Evolutionary conservation across 75 land plant species (phyloP), one percentile per base, ranked within the genome.

Genomic region (Pinus tabuliformis): DNA sequence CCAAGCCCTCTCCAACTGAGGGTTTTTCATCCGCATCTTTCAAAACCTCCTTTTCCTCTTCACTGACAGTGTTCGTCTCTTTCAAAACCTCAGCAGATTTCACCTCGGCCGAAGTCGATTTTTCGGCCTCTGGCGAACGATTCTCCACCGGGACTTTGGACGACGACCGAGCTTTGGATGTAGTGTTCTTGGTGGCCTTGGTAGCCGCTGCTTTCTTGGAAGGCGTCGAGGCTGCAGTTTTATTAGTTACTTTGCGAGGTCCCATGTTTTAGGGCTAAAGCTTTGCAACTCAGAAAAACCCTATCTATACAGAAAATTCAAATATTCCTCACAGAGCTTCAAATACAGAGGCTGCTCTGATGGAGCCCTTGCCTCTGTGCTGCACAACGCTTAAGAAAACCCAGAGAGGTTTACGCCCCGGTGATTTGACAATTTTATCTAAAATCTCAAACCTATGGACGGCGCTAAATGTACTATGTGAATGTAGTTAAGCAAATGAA

Each of bases 131-230:
- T 37, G 20, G 18, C 63, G 3, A 12, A 8, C 13, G 13, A 30
- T 30, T 63, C 37, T 13, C 66, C 9, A n/a, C 21, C 17, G 49
- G 45, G 6, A 42, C 5, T 6, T 5, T 20, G 37, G 18, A 39
- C 0, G 70, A 8, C 12, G 13, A 11, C 3, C 9, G 45, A 45
- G 39, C 36, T 42, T 20, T 42, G 13, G 8, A 2, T 42, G 8
- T 68, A 68, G 71, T n/a, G 4, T 68, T 68, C 71, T 20, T 42
- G 4, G 20, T 42, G 24, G 71, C 71, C n/a, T 68, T 68, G 1
- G 52, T 39, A 45, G 52, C 71, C 20, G 54, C 71, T 45, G 52
- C 52, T 52, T 68, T 68, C 71, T 68, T 68, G 15, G 71, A 52
- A 20, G 71, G 54, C 37, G 54, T n/a, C 7, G 71, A 52, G 3